Base-by-base conservation (phyloP, 108 stramenopile species). In the Phaeodactylum tricornutum region DNA sequence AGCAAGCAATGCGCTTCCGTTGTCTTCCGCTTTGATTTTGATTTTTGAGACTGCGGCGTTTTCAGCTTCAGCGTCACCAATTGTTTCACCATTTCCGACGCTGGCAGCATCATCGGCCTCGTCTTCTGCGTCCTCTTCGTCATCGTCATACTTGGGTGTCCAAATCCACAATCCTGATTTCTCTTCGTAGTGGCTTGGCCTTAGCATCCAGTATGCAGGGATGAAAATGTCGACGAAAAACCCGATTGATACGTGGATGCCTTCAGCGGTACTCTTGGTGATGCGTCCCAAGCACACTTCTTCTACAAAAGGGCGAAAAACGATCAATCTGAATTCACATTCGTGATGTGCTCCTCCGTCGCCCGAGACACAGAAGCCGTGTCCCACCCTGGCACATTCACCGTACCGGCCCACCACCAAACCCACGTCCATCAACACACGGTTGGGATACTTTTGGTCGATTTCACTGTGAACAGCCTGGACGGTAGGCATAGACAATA, bases 161-260 rank as follows among this genome's bases (percentile, higher is more conserved):
- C 84, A 92, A 16, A 84, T 69, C 83, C 83, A 85, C 29, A 87
- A 32, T 16, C 82, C 76, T 6, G 51, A 37, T 14, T 53, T 38
- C 23, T 73, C 69, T 35, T 80, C 83, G 48, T 58, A 84, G 4
- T 29, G 53, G 49, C 81, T 79, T 0, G 85, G 83, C 60, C 75
- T 66, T 38, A 80, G 53, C 87, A 94, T 82, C 81, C 82, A 81
- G 53, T 82, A 83, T 21, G 79, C 78, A 19, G 90, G 87, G 36
- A 92, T 84, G 50, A 72, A 76, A 46, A 90, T 74, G 52, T 91
- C 77, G 47, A 79, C 79, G 61, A 91, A 95, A 59, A 95, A 93
- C 9, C 80, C 91, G 28, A 93, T 47, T 32, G 68, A 71, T 11
- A 91, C 84, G 35, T 60, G 55, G 30, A 95, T 47, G 4, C 89